Evolutionary conservation across 306 rosid species (phyloP).

Genomic region (Sphenostylis stenocarpa): DNA sequence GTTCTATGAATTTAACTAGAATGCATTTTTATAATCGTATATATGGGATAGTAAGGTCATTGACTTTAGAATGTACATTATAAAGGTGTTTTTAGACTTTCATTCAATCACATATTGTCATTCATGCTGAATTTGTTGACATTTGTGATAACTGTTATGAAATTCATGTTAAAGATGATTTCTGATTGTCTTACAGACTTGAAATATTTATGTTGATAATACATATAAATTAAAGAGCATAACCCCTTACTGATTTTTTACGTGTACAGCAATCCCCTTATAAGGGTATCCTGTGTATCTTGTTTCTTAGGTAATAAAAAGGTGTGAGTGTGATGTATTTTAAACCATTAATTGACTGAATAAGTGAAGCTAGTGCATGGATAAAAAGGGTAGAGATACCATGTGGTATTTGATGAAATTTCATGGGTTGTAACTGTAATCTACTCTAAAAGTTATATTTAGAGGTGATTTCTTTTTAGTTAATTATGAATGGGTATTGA

Average conservation of each 20-base stretch:
- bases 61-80: background rate
- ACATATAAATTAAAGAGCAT: background rate
- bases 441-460: background rate
- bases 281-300: background rate
- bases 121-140: background rate
- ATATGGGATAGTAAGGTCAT: background rate
- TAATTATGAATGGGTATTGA: background rate
- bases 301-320: background rate
- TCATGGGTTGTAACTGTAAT: background rate
- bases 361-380: background rate
- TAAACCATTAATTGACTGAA: no score
- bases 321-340: background rate
- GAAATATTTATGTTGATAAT: no score
- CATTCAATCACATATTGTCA: no score
- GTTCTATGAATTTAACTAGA: background rate
- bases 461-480: background rate
- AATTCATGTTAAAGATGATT: background rate
- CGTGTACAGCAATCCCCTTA: background rate
- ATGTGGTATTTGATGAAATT: background rate
- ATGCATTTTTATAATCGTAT: background rate
- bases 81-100: no score
- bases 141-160: no score
- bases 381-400: no score
- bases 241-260: background rate
- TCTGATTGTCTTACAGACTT: background rate